These are phyloP conservation scores for Lupinus albus DNA, from an alignment of 306 rosid species.

Conservation along the genomic window DNA sequence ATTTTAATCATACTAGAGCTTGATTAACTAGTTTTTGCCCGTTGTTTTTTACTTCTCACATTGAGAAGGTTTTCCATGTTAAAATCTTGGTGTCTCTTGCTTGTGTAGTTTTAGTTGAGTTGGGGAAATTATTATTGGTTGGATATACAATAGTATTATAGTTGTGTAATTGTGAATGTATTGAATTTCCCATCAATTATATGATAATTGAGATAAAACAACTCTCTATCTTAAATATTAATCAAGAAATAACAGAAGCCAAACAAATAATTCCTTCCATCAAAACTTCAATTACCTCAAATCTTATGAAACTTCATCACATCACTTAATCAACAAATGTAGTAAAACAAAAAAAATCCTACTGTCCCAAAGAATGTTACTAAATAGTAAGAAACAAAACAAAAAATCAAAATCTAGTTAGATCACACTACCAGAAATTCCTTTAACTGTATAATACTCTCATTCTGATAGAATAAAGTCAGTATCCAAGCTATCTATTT, in stretches of 20 bases:
- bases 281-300: neutral
- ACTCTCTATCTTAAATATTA: neutral
- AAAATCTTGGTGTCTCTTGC: too few relatives aligned
- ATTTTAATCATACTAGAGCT: too few relatives aligned
- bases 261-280: constrained; percentile 2
- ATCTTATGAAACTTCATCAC: constrained; percentile 2
- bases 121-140: too few relatives aligned
- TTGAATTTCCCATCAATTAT: too few relatives aligned
- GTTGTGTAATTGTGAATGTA: too few relatives aligned
- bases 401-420: constrained; percentile 5
- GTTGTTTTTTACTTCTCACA: too few relatives aligned
- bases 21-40: too few relatives aligned
- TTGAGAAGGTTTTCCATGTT: too few relatives aligned
- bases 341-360: neutral
- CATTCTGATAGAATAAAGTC: constrained; percentile 45
- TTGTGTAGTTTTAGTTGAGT: too few relatives aligned
- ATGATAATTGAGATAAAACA: neutral
- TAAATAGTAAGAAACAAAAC: neutral
- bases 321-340: constrained; percentile 18
- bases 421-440: constrained; percentile 10
- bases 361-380: neutral
- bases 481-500: constrained; percentile 52
- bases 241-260: neutral
- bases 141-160: too few relatives aligned
- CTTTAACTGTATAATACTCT: neutral